Evolutionary conservation across 2,329 filamentous ascomycete species (phyloP), one percentile per base, ranked within the genome.

Genomic region (Aspergillus aculeatinus): DNA sequence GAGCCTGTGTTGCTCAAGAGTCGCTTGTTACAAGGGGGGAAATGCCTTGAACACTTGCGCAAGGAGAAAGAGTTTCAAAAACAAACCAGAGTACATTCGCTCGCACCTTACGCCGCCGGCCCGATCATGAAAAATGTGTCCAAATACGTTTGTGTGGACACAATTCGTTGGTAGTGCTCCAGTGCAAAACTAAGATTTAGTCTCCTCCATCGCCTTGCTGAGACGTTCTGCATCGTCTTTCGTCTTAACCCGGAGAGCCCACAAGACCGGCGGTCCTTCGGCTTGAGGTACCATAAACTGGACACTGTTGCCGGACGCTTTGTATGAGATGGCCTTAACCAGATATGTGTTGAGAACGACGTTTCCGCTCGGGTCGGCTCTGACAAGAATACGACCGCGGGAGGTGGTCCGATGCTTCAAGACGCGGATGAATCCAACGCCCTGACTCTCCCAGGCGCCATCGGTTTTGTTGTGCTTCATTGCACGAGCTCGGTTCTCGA

Each of bases 281-380:
- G 86, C 84, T 59, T 82, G 83, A 1, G 86, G 82, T 12, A 77
- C 71, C n/a, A 74, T 58, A 50, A 79, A 74, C 33, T 74, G 68
- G 16, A 79, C 72, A 19, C 59, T 89, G 51, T 72, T 80, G 5
- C 67, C 68, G 29, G 83, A 81, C 6, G 82, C 78, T 68, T 84
- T 84, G 78, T 92, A 93, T 5, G 80, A 80, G 55, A 87, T 76
- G n/a, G 82, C 79, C 2, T 85, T 78, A 35, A 91, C 75, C 52
- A 93, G 74, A 21, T 81, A 75, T 66, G 88, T 85, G 77, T 96
- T 96, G 68, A 96, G 78, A 3, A 89, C 83, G 51, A 94, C 80
- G 44, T 89, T 85, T 16, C 91, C 91, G 63, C 87, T 84, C 0
- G 90, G 90, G 64, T 92, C 89, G n/a, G 86, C 85, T 53, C 91